These are phyloP conservation scores for Knufia fluminis DNA, from an alignment of 2,329 filamentous ascomycete species.

Conservation along the genomic window DNA sequence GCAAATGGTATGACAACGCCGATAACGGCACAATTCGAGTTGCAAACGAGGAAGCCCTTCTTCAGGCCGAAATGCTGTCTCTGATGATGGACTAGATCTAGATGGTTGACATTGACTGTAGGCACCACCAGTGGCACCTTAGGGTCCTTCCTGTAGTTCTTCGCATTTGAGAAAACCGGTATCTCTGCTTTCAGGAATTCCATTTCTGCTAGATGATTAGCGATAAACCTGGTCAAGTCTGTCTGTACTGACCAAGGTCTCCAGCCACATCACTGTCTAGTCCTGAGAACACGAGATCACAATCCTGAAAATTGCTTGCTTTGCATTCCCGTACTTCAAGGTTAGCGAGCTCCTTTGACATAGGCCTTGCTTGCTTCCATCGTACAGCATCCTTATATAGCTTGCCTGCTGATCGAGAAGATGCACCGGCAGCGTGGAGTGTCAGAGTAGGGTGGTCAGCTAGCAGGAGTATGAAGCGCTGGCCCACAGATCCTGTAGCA, in stretches of 20 bases:
- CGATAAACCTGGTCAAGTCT: neutral
- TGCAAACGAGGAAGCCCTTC: conserved; percentile 91
- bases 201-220: conserved; percentile 53
- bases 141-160: conserved; percentile 89
- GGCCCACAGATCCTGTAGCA: conserved; percentile 70
- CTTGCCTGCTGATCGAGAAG: conserved; percentile 80
- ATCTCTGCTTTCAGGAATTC: conserved; percentile 82
- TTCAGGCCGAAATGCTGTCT: conserved; percentile 60
- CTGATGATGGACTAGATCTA: conserved; percentile 84
- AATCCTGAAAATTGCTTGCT: conserved; percentile 73
- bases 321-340: conserved; percentile 79
- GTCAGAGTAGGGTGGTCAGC: conserved; percentile 78
- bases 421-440: conserved; percentile 83
- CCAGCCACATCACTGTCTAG: conserved; percentile 88
- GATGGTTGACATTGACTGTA: conserved; percentile 82
- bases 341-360: conserved; percentile 65
- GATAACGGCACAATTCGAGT: conserved; percentile 96
- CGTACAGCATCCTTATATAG: conserved; percentile 86
- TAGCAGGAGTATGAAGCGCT: conserved; percentile 89
- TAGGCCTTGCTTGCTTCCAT: conserved; percentile 86
- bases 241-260: conserved; percentile 63
- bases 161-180: conserved; percentile 92
- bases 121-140: conserved; percentile 89
- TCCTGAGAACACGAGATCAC: conserved; percentile 87
- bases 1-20: conserved; percentile 92